phyloP scores from a whole-genome alignment of 2,329 filamentous ascomycete genomes.

The Colletotrichum euphorbiae region DNA sequence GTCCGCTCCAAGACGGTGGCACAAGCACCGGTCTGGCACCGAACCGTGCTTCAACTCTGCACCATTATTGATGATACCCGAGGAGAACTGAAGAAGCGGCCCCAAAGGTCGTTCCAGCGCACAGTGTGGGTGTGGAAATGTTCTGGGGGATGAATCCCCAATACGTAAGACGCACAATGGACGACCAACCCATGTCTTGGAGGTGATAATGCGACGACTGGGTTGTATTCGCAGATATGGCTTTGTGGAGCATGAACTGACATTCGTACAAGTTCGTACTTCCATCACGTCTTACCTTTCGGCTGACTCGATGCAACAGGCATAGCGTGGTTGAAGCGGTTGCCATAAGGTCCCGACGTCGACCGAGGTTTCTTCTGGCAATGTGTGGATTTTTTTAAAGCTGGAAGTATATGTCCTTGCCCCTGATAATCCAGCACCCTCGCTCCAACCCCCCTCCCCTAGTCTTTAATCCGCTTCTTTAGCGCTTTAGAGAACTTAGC shows the following conservation, averaged over 20 bases:
- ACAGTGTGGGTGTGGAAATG: constrained; percentile 28
- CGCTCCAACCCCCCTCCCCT: too few relatives aligned
- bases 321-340: constrained; percentile 17
- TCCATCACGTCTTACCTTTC: constrained; percentile 16
- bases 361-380: constrained; percentile 10
- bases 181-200: constrained; percentile 23
- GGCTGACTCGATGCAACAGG: constrained; percentile 32
- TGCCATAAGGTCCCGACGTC: constrained; percentile 8
- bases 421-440: too few relatives aligned
- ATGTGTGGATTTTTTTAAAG: too few relatives aligned
- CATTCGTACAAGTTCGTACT: too few relatives aligned
- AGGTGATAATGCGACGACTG: constrained; percentile 23
- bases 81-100: neutral
- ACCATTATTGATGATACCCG: neutral
- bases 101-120: neutral
- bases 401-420: too few relatives aligned
- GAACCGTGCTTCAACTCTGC: constrained; percentile 12
- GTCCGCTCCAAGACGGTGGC: neutral
- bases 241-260: constrained; percentile 28
- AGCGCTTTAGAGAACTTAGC: too few relatives aligned
- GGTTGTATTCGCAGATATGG: constrained; percentile 21
- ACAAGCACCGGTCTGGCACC: neutral
- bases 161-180: neutral
- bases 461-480: too few relatives aligned
- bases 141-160: constrained; percentile 2